phyloP scores from a whole-genome alignment of 352 stramenopile genomes.

The Phytophthora cactorum region DNA sequence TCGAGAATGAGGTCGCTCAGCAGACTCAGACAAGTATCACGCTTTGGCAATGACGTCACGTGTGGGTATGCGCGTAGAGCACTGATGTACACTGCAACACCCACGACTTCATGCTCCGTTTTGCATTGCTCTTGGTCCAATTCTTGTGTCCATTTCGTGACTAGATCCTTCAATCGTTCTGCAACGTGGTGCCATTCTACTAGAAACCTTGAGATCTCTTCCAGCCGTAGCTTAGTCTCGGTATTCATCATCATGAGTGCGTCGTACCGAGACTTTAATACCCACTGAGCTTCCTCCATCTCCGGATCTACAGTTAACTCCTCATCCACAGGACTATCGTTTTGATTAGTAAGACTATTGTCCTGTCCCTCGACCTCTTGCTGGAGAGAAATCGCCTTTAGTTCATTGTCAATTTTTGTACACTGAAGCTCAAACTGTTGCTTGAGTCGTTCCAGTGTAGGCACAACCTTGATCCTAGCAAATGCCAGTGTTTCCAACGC shows the following conservation, averaged over 20 bases:
- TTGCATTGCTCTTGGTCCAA: constrained; percentile 10
- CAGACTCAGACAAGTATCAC: not conserved
- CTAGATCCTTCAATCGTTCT: constrained; percentile 11
- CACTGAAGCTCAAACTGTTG: constrained; percentile 10
- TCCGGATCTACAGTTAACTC: not conserved
- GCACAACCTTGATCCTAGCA: constrained; percentile 22
- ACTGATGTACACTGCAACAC: not conserved
- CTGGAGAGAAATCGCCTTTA: constrained; percentile 1
- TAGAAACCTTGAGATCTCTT: constrained; percentile 8
- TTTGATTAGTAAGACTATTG: not conserved
- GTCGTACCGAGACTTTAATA: constrained; percentile 20
- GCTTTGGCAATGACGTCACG: constrained; percentile 1
- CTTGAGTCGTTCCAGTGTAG: constrained; percentile 12
- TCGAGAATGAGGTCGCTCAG: constrained; percentile 10
- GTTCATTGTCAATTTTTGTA: constrained; percentile 3
- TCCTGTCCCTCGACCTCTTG: not conserved
- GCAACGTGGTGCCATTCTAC: constrained; percentile 22
- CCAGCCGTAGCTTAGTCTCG: constrained; percentile 22
- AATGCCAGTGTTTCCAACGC: constrained; percentile 18
- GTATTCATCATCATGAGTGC: constrained; percentile 29
- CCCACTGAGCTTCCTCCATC: constrained; percentile 15
- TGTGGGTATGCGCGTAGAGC: constrained; percentile 18
- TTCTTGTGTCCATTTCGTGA: constrained; percentile 21
- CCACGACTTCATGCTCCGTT: constrained; percentile 12
- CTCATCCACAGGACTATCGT: not conserved